Conservation (phyloP, 202 grass and related monocot species). For the Musa balbisiana region DNA sequence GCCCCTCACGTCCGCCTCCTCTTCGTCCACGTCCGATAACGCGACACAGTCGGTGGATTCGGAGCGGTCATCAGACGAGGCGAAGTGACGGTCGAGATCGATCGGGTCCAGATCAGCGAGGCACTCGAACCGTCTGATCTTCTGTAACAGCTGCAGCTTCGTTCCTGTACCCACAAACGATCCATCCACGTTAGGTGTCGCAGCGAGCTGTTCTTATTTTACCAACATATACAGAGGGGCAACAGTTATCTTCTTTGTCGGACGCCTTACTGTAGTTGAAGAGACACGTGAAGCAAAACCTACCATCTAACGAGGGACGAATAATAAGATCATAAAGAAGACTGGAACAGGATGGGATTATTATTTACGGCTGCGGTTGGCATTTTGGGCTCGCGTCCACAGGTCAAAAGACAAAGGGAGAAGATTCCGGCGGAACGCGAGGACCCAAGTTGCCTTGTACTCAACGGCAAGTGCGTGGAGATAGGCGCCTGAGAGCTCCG, state of each 20-base stretch:
- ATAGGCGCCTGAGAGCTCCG: too few relatives aligned
- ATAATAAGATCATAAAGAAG: background rate
- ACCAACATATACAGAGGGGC: too few relatives aligned
- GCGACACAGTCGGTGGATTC: background rate
- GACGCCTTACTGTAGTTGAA: background rate
- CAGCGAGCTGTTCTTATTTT: too few relatives aligned
- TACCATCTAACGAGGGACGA: background rate
- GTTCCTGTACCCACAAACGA: constrained; percentile 29
- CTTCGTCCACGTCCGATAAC: background rate
- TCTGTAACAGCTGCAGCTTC: constrained; percentile 34
- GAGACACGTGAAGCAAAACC: background rate
- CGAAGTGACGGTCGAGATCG: constrained; percentile 38
- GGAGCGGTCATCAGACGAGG: background rate
- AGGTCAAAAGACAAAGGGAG: constrained; percentile 7
- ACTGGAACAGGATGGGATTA: too few relatives aligned
- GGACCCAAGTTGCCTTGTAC: constrained; percentile 10
- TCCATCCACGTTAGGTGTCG: background rate
- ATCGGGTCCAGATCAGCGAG: constrained; percentile 26
- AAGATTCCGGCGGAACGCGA: constrained; percentile 31
- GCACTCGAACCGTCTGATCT: constrained; percentile 43
- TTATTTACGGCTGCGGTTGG: too few relatives aligned
- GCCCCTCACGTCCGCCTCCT: background rate
- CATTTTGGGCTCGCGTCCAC: too few relatives aligned
- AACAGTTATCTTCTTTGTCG: too few relatives aligned
- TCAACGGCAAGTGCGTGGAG: background rate